Percentiles rank a stretch among this genome's conserved stretches.
phyloP scores from a whole-genome alignment of 495 filamentous ascomycete species.

The Penicillium waksmanii region DNA sequence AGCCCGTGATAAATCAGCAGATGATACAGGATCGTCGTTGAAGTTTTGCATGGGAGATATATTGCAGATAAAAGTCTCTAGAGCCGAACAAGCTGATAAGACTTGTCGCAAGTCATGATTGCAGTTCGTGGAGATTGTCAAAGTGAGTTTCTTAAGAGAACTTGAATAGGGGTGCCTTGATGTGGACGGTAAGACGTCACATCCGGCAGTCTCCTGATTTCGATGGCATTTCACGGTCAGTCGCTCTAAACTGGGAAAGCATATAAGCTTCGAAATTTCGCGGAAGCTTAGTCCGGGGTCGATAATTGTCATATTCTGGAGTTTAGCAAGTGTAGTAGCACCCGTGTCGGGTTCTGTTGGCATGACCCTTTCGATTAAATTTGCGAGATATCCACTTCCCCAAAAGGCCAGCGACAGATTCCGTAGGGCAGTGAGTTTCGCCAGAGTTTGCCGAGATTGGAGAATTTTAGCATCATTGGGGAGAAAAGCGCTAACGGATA shows the following conservation, averaged over 20 bases:
- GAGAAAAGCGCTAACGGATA: neutral
- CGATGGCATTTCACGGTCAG: neutral
- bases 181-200: neutral
- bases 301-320: neutral
- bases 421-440: neutral
- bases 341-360: neutral
- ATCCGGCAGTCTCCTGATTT: neutral
- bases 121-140: neutral
- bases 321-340: neutral
- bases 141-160: neutral
- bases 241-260: neutral
- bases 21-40: neutral
- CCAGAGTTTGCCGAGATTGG: neutral
- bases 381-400: neutral
- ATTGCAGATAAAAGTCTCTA: neutral
- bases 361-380: neutral
- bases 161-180: neutral
- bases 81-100: neutral
- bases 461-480: neutral
- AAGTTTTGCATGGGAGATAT: neutral
- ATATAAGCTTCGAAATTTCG: neutral
- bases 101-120: neutral
- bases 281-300: neutral
- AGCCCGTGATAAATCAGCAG: neutral
- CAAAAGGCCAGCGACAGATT: neutral